Conservation (phyloP, 1,139 yeast species). For the Candida neerlandica region DNA sequence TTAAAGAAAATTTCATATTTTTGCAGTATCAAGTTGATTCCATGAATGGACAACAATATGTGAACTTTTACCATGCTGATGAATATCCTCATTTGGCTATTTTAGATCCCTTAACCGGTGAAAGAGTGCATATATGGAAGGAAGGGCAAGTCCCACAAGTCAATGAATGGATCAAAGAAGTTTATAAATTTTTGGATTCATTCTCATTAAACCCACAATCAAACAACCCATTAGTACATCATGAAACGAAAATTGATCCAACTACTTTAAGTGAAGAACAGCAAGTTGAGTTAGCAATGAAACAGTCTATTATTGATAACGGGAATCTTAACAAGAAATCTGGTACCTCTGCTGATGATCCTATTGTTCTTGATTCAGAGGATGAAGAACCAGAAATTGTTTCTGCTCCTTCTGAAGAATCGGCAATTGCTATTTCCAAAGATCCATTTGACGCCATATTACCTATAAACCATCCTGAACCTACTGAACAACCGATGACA, state of each 20-base stretch:
- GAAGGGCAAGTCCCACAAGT: constrained; percentile 60
- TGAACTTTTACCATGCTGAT: constrained; percentile 67
- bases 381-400: constrained; percentile 13
- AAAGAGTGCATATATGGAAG: constrained; percentile 72
- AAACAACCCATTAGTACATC: constrained; percentile 68
- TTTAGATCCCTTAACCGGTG: constrained; percentile 94
- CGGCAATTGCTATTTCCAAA: constrained; percentile 8
- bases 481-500: constrained; percentile 61
- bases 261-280: constrained; percentile 77
- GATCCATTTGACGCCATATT: constrained; percentile 45
- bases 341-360: constrained; percentile 29
- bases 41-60: constrained; percentile 68
- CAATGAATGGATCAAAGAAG: constrained; percentile 60
- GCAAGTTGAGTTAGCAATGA: constrained; percentile 77
- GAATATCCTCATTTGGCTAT: constrained; percentile 87
- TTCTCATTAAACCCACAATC: constrained; percentile 68
- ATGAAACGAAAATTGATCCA: constrained; percentile 57
- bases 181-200: constrained; percentile 58
- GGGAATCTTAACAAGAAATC: constrained; percentile 11
- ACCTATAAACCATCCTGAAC: constrained; percentile 57
- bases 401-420: constrained; percentile 1
- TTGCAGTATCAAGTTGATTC: constrained; percentile 81
- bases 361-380: constrained; percentile 24
- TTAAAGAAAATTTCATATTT: constrained; percentile 72
- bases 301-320: constrained; percentile 54